These are phyloP conservation scores for Solanum lycopersicoides DNA, from an alignment of 257 asterid species.

Conservation along the genomic window DNA sequence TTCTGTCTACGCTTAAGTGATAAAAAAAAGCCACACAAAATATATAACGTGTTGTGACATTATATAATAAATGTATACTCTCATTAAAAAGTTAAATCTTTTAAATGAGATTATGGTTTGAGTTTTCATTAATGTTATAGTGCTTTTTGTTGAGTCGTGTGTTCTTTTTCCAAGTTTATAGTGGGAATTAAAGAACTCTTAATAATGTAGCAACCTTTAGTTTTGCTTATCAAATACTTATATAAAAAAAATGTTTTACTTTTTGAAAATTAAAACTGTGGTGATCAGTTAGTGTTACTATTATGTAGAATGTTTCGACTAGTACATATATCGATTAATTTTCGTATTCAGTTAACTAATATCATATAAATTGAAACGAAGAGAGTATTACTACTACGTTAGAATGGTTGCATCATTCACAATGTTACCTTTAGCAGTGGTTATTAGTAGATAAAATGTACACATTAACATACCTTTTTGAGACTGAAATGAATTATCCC, in stretches of 20 bases:
- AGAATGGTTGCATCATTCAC: background rate
- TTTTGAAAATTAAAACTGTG: no score
- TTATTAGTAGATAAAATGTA: background rate
- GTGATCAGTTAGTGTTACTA: no score
- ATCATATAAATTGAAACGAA: no score
- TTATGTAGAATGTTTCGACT: no score
- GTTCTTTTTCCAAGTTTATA: background rate
- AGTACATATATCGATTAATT: no score
- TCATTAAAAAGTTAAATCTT: background rate
- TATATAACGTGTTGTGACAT: background rate
- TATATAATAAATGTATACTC: background rate
- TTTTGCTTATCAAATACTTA: background rate
- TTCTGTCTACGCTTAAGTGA: background rate
- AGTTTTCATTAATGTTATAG: background rate
- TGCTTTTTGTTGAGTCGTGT: background rate
- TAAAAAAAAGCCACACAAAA: background rate
- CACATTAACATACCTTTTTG: no score
- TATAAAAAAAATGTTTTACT: background rate
- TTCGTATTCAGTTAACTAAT: fast-evolving
- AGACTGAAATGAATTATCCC: background rate
- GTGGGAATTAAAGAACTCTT: background rate
- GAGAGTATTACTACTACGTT: background rate
- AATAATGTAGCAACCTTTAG: background rate
- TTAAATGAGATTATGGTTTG: background rate
- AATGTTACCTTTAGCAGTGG: no score